Conservation (phyloP, 331 rosid genomes). For the Phaseolus coccineus region DNA sequence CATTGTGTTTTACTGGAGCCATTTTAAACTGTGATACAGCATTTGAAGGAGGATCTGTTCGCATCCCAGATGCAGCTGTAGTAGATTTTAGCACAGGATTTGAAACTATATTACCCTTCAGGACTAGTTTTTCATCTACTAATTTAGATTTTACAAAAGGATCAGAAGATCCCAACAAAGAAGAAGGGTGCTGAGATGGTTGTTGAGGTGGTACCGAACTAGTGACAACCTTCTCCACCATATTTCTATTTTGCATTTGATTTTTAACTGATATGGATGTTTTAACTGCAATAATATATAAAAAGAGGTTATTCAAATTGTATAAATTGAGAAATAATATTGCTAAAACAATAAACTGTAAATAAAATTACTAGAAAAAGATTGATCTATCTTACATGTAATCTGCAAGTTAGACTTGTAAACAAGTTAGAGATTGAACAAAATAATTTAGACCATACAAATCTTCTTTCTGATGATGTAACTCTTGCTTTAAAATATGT, state of each 20-base stretch:
- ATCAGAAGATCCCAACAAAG: slow-evolving; percentile 50
- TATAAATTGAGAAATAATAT: slow-evolving; percentile 28
- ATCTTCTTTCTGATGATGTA: too few species aligned
- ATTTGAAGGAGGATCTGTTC: slow-evolving; percentile 65
- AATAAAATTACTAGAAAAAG: neutral
- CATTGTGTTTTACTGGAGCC: slow-evolving; percentile 59
- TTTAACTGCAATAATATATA: slow-evolving; percentile 4
- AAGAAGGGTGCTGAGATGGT: slow-evolving; percentile 58
- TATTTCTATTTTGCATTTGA: slow-evolving; percentile 45
- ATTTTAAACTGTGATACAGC: slow-evolving; percentile 63
- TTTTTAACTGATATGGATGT: slow-evolving; percentile 36
- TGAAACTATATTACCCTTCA: slow-evolving; percentile 49
- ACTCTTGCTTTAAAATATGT: too few species aligned
- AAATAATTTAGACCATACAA: too few species aligned
- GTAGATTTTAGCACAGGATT: slow-evolving; percentile 61
- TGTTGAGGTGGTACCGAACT: slow-evolving; percentile 47
- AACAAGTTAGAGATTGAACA: too few species aligned
- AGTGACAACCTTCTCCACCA: slow-evolving; percentile 46
- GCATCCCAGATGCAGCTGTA: slow-evolving; percentile 76
- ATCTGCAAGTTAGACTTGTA: neutral
- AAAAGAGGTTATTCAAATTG: slow-evolving; percentile 27
- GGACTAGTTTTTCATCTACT: slow-evolving; percentile 52
- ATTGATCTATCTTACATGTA: neutral
- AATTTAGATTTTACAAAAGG: slow-evolving; percentile 53
- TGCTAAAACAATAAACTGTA: neutral